Evolutionary conservation across 495 filamentous ascomycete genomes (phyloP), one percentile per base, ranked within the genome.

Genomic region (Daldinia grandis): DNA sequence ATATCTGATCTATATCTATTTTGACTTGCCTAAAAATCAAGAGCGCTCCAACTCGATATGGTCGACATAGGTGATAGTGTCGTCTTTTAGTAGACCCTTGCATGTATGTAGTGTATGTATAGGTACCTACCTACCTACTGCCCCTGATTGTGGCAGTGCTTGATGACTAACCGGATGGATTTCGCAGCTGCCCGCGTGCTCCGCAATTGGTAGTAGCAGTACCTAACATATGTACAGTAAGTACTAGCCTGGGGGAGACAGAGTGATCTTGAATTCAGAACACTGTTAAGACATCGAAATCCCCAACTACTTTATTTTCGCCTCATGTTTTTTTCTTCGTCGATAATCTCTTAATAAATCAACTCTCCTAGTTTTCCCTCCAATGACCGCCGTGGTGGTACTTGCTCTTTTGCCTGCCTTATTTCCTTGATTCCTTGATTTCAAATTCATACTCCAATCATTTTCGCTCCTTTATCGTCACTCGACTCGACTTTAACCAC

Each of bases 101-200:
- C 10, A 30, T 14, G 14, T 51, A 53, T 30, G 5, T 25, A 30
- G 49, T 6, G 42, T 47, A 54, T 25, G 25, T 53, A 53, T 21
- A 14, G 14, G 15, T 6, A 30, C 50, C 1, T 30, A n/a, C n/a
- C n/a, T n/a, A n/a, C n/a, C n/a, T n/a, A n/a, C 2, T 44, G 15
- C 65, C 66, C 74, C 74, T 76, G 74, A 76, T 58, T 76, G 74
- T 76, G 74, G 74, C 71, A 68, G 71, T 76, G 71, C 62, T 66
- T 24, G 57, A 66, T 69, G 67, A 62, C 58, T 62, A 62, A 64
- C 61, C 25, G 0, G 2, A 53, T 30, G 25, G 49, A 53, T 30
- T 30, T 30, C 15, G 0, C 44, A 21, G 5, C 17, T 35, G 47
- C 47, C 64, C 64, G 56, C 56, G 21, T 60, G 64, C 64, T 68